These are phyloP conservation scores for Pseudogymnoascus sp. DNA, from an alignment of 2,329 filamentous ascomycete species.

Conservation along the genomic window DNA sequence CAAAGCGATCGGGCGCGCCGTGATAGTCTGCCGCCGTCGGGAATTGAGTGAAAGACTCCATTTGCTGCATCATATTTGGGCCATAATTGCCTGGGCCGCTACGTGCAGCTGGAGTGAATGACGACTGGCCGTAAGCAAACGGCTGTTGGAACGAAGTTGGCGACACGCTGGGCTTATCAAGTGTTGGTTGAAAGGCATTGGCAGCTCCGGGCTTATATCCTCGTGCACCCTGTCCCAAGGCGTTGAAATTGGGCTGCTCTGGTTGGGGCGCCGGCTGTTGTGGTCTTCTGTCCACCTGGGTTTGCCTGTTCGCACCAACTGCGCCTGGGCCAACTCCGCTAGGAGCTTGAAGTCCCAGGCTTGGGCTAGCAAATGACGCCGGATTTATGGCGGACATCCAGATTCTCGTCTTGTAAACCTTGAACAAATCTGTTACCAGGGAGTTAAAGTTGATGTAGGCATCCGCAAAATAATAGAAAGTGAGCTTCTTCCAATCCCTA, in stretches of 20 bases:
- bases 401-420: conserved; percentile 98
- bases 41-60: conserved; percentile 40
- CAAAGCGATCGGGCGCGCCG: conserved; percentile 41
- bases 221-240: conserved; percentile 18
- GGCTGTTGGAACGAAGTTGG: conserved; percentile 34
- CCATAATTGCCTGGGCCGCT: conserved; percentile 31
- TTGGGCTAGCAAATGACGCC: conserved; percentile 81
- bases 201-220: conserved; percentile 36
- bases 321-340: conserved; percentile 60
- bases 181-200: conserved; percentile 35
- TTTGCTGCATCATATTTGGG: conserved; percentile 33
- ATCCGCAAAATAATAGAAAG: conserved; percentile 98
- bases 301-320: conserved; percentile 46
- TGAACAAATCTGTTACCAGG: conserved; percentile 93
- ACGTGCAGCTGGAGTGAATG: conserved; percentile 37
- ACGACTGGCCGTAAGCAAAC: conserved; percentile 37
- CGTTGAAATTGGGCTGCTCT: conserved; percentile 26
- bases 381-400: conserved; percentile 99
- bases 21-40: conserved; percentile 38
- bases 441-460: conserved; percentile 99
- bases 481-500: conserved; percentile 98
- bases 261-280: conserved; percentile 26
- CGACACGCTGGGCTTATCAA: conserved; percentile 34
- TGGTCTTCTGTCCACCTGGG: conserved; percentile 34
- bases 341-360: conserved; percentile 62